These are phyloP conservation scores for Skeletonema potamos DNA, from an alignment of 108 stramenopile genomes.

Conservation along the genomic window DNA sequence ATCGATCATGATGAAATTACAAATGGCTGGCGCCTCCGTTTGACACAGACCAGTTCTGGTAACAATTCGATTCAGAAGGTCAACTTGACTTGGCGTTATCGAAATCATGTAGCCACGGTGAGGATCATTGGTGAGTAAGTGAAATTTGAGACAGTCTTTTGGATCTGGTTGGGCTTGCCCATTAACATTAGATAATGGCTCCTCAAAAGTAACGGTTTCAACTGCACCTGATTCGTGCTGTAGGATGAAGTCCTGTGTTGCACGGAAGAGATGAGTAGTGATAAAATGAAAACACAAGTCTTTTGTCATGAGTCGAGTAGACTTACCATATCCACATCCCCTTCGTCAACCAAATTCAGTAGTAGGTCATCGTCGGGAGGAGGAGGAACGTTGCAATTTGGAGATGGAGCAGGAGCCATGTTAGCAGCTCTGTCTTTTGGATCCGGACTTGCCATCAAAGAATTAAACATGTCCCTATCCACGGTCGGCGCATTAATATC, in stretches of 20 bases:
- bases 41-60: constrained; percentile 72
- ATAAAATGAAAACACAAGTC: neutral
- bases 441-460: constrained; percentile 31
- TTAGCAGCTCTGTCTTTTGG: neutral
- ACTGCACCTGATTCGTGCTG: constrained; percentile 31
- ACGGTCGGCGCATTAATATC: neutral
- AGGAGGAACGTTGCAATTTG: constrained; percentile 12
- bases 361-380: constrained; percentile 22
- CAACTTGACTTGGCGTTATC: constrained; percentile 71
- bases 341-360: constrained; percentile 43
- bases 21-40: constrained; percentile 63
- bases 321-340: constrained; percentile 30
- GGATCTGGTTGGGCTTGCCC: neutral
- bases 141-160: constrained; percentile 66
- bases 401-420: neutral
- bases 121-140: constrained; percentile 60
- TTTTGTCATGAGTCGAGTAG: neutral
- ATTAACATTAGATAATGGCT: constrained; percentile 9
- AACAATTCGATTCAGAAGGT: constrained; percentile 69
- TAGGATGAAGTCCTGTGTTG: constrained; percentile 29
- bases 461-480: constrained; percentile 20
- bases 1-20: constrained; percentile 69
- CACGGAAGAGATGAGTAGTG: neutral
- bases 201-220: constrained; percentile 20
- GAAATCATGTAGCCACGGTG: constrained; percentile 78